Base-by-base conservation (phyloP, 495 filamentous ascomycete genomes). In the Penicillium crystallinum region DNA sequence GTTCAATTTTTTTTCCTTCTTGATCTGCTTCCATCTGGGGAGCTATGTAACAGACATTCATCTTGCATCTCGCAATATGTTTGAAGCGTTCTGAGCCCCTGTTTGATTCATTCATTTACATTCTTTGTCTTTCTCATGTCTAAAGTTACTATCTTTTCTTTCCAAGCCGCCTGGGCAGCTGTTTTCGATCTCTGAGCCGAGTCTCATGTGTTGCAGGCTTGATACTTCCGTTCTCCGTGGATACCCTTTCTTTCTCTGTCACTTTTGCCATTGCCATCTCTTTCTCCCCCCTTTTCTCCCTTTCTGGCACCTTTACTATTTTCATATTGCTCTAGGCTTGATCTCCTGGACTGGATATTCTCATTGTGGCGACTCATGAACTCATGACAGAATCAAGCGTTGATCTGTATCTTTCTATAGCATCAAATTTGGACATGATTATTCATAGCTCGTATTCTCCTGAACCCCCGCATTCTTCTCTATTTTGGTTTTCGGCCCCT, bases 81-180 rank as follows among this genome's bases (percentile, higher is more conserved):
- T 56, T 53, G 36, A 41, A 62, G 55, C 58, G 52, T 62, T 66
- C 23, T 31, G 19, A 58, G 53, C 53, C 46, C 34, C 52, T 37
- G 22, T 55, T 38, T 54, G 38, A 6, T 1, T 31, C 37, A 52
- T 40, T 19, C 10, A 30, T 54, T 44, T 52, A 22, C 39, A 48
- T 58, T 34, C 29, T 33, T 19, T 27, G 42, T 19, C 30, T 49
- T 21, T 42, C 41, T 54, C 49, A 39, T 53, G 35, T 57, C 54
- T 52, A 19, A 25, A 53, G 27, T 43, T 52, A 52, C 10, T 34
- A 19, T 45, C 31, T 48, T 14, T 35, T 50, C 47, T 30, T 47
- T 34, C 41, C 25, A 40, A 63, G 59, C 62, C 56, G 62, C 62
- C 62, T 56, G 62, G 62, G 62, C 55, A 65, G 64, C 60, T 61